Conservation (phyloP, 1,284 basidiomycete genomes). For the Sanguinoderma infundibulare region DNA sequence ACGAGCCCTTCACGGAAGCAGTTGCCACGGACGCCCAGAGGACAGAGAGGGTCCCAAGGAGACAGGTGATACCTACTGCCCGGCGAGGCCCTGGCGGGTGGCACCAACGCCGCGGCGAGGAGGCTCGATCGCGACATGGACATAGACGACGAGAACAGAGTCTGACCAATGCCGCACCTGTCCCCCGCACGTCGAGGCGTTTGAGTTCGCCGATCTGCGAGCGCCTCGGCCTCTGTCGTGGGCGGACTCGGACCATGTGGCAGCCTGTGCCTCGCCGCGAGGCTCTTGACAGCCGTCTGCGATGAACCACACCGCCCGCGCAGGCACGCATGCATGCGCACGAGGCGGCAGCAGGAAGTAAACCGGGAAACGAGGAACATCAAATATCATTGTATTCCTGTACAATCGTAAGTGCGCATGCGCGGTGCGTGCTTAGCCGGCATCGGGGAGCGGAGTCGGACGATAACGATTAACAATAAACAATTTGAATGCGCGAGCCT, state of each 20-base stretch:
- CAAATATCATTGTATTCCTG: slow-evolving; percentile 22
- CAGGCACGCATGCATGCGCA: neutral
- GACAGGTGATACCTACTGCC: neutral
- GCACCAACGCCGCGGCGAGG: neutral
- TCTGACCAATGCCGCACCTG: too few species aligned
- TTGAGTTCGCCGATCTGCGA: neutral
- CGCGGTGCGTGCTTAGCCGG: slow-evolving; percentile 22
- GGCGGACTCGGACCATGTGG: neutral
- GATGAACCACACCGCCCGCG: neutral
- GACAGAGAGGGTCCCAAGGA: too few species aligned
- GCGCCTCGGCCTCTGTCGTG: neutral
- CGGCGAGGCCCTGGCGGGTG: neutral
- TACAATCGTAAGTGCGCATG: too few species aligned
- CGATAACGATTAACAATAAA: slow-evolving; percentile 12
- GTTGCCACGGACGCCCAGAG: neutral
- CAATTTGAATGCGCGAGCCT: neutral
- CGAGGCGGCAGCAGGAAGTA: neutral
- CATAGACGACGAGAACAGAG: too few species aligned
- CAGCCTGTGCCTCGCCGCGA: neutral
- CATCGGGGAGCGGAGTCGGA: slow-evolving; percentile 13
- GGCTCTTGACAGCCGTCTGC: neutral
- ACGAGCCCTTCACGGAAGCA: neutral
- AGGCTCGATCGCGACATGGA: too few species aligned
- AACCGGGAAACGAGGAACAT: neutral
- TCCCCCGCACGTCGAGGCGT: too few species aligned